Percentiles rank a stretch among this genome's conserved stretches.
Conservation (phyloP, 305 asterid genomes). For the Withania somnifera region DNA sequence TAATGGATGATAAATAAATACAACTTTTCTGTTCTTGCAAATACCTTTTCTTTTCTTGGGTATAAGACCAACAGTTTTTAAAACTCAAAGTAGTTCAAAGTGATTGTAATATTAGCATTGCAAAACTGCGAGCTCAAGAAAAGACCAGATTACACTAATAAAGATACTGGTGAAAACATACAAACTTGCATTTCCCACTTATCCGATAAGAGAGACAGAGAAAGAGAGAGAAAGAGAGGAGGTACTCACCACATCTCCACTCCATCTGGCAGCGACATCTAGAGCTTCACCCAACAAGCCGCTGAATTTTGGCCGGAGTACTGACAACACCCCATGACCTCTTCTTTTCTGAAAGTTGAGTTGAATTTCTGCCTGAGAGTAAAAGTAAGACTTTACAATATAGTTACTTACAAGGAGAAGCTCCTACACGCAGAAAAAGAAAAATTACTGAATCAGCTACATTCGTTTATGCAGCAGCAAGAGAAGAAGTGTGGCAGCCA, state of each 20-base stretch:
- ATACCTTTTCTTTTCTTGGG: background rate
- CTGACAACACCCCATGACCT: constrained; percentile 92
- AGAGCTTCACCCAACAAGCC: constrained; percentile 98
- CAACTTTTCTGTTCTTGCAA: background rate
- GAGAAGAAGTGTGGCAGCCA: background rate
- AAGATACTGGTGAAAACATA: background rate
- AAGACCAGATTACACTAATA: background rate
- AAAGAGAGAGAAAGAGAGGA: background rate
- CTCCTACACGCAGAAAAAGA: background rate
- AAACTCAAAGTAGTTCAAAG: background rate
- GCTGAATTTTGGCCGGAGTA: constrained; percentile 92
- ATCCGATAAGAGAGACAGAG: background rate
- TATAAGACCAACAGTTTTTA: background rate
- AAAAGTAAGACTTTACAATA: background rate
- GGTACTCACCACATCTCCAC: constrained; percentile 94
- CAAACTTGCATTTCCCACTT: background rate
- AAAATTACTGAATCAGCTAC: background rate
- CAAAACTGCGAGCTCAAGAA: background rate
- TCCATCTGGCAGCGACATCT: constrained; percentile 99
- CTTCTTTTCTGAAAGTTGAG: constrained; percentile 93
- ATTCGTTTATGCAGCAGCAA: background rate
- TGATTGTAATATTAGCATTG: background rate
- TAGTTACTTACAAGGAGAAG: background rate
- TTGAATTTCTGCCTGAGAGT: constrained; percentile 85
- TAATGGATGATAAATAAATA: background rate